phyloP scores from a whole-genome alignment of 1,139 yeast species.

The Yamadazyma pseudoaaseri region DNA sequence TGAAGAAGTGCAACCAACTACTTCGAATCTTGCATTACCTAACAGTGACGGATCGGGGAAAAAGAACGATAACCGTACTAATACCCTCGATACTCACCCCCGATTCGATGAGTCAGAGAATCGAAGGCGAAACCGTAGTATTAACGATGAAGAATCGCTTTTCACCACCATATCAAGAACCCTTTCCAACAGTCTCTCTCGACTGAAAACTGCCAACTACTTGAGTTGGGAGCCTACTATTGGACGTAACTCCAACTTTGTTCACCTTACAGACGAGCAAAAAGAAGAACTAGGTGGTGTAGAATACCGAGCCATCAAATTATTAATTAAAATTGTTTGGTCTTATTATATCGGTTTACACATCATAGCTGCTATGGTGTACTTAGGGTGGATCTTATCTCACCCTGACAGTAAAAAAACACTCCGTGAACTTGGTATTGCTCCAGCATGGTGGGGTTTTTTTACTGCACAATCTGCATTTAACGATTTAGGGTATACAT shows the following conservation, averaged over 20 bases:
- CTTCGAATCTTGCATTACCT: conserved; percentile 34
- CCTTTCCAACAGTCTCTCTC: conserved; percentile 16
- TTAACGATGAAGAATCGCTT: conserved; percentile 16
- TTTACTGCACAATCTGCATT: conserved; percentile 78
- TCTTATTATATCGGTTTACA: conserved; percentile 76
- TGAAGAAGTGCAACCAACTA: conserved; percentile 28
- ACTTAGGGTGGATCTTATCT: conserved; percentile 65
- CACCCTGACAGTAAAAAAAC: conserved; percentile 39
- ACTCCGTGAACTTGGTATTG: conserved; percentile 54
- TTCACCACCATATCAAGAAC: conserved; percentile 10
- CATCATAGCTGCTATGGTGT: conserved; percentile 52
- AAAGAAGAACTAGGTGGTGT: conserved; percentile 96
- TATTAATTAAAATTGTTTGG: conserved; percentile 65
- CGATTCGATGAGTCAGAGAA: neutral
- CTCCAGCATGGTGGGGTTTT: conserved; percentile 90
- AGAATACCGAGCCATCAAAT: conserved; percentile 85
- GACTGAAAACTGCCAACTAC: conserved; percentile 56
- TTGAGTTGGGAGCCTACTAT: conserved; percentile 90
- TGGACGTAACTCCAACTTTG: conserved; percentile 94
- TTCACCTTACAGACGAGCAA: conserved; percentile 75
- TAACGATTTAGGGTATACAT: conserved; percentile 79
- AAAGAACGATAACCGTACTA: conserved; percentile 37
- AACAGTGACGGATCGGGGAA: conserved; percentile 36
- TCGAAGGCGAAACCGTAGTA: conserved; percentile 7
- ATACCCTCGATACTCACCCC: conserved; percentile 38